Evolutionary conservation across 2,329 filamentous ascomycete species (phyloP), one percentile per base, ranked within the genome.

Genomic region (Lachnellula hyalina): DNA sequence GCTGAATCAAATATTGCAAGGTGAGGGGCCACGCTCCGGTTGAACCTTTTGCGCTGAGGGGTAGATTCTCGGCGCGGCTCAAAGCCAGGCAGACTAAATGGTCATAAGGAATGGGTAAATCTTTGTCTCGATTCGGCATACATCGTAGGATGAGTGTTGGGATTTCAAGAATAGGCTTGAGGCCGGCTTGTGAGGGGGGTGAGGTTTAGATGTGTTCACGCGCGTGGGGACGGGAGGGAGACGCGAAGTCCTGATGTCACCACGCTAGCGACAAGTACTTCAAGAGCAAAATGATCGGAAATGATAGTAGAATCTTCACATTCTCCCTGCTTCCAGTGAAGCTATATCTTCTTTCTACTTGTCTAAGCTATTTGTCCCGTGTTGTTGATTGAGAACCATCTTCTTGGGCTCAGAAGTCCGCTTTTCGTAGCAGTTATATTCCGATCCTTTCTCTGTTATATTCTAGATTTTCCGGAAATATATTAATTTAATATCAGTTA

Each of bases 371-470:
- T 32, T 32, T 11, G 2, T 32, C 8, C 4, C 28, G 28, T 12
- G 9, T 11, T 32, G 28, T 32, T 32, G 11, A 32, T 32, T 32
- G 9, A 32, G 28, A 12, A 11, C 8, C 9, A 12, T 32, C 9
- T 32, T 32, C 0, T 32, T 32, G 9, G 28, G 34, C 52, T 62
- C n/a, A 53, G 52, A 4, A 61, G 58, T 25, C 55, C 52, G 28
- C 56, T 45, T 48, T 57, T 14, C 47, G 51, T 38, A 47, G 40
- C 23, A 25, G 62, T 35, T 56, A 62, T 41, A 35, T 59, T 25
- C 48, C 58, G 6, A 60, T 58, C n/a, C 47, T 63, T 1, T 4
- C 60, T 32, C 28, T 32, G 9, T 9, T 32, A 9, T 32, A 32
- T 11, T 32, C 28, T 32, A 32, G 9, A 11, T 32, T 32, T 32